A percentile compares a stretch with the other conserved stretches of the same genome.
Evolutionary conservation across 768 basidiomycete genomes (phyloP).

Genomic region (Lentinula sp.): DNA sequence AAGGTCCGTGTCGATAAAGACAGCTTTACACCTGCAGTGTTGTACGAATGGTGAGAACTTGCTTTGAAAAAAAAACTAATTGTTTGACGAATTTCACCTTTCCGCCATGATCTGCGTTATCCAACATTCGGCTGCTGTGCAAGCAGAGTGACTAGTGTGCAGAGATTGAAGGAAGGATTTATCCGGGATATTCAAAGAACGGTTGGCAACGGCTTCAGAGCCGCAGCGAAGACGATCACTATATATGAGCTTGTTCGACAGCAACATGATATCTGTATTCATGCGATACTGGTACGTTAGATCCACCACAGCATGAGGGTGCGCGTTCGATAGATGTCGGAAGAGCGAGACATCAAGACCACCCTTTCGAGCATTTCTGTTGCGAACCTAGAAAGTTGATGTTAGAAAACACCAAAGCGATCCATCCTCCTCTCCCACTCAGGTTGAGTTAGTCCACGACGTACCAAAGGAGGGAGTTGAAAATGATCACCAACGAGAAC

Average conservation of each 20-base stretch:
- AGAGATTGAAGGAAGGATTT: conserved; percentile 34
- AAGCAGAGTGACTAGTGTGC: conserved; percentile 28
- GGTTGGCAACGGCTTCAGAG: conserved; percentile 59
- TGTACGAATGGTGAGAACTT: neutral
- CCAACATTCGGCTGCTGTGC: conserved; percentile 56
- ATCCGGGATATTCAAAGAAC: conserved; percentile 49
- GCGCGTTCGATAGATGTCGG: conserved; percentile 79
- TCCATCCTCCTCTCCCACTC: no score
- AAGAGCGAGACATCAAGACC: conserved; percentile 91
- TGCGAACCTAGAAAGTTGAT: conserved; percentile 57
- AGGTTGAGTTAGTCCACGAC: conserved; percentile 9
- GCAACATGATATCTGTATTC: conserved; percentile 92
- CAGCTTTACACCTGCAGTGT: conserved; percentile 61
- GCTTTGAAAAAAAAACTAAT: conserved; percentile 11
- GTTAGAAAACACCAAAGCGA: neutral
- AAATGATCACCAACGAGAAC: conserved; percentile 96
- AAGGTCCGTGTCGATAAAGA: conserved; percentile 91
- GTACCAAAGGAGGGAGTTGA: conserved; percentile 90
- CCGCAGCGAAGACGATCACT: conserved; percentile 74
- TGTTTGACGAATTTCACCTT: conserved; percentile 31
- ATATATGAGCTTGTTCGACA: conserved; percentile 88
- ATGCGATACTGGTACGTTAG: conserved; percentile 90
- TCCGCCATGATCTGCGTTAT: conserved; percentile 55
- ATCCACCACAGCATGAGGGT: conserved; percentile 81
- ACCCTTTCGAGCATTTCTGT: conserved; percentile 67